Evolutionary conservation across 2,329 filamentous ascomycete species (phyloP), one percentile per base, ranked within the genome.

Genomic region (Beauveria rudraprayagi): DNA sequence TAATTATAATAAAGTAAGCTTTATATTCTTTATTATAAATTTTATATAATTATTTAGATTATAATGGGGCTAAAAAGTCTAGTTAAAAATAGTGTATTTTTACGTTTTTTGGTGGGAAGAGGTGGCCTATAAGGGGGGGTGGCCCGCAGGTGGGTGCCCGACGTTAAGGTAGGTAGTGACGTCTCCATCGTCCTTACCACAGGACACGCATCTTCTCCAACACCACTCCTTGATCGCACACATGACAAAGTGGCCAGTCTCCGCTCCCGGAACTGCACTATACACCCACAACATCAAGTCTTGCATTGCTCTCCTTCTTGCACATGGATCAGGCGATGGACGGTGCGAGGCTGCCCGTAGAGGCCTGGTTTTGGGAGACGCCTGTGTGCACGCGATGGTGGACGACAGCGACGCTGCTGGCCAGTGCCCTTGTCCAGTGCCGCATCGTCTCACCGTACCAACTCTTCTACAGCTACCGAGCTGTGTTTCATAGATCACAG

Each of bases 281-380:
- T 17, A 37, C 50, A 17, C 34, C 19, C 16, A 28, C 34, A 43
- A 30, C 22, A 30, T 19, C 17, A n/a, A 2, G 22, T 40, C 7
- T 22, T 28, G 22, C 28, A 17, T 19, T 16, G 22, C 22, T 53
- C 14, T n/a, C 22, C 26, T 54, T 30, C 19, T 41, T 34, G 16
- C 37, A 47, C 63, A 85, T 85, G 82, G 82, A 85, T 66, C 81
- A 83, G 68, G 79, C 83, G 69, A 80, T 85, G 71, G 83, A 83
- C 62, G 83, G 81, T 66, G 84, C 81, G 62, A 79, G 82, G 59
- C 79, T 96, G 70, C 94, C 93, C 47, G 82, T 99, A 8, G 94
- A 97, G 76, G 89, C 93, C 67, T 99, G 94, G 94, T 97, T 97
- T 76, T 97, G 91, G 83, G 94, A 99, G 75, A 97, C 97, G 89